Evolutionary conservation across 257 asterid genomes (phyloP).

Genomic region (Rhazya stricta): DNA sequence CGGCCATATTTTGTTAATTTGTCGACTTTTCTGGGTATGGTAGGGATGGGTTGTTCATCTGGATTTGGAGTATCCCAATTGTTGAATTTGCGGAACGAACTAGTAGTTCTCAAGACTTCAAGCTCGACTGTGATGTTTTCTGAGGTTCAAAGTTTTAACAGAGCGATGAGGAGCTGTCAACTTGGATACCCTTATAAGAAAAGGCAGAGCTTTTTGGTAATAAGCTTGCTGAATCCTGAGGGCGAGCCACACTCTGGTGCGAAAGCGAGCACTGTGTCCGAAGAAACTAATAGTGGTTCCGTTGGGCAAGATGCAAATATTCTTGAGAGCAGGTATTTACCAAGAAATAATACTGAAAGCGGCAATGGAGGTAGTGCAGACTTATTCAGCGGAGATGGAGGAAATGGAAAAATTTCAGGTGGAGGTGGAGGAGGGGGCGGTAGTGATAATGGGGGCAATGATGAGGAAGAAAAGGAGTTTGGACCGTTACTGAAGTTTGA

Average conservation of each 20-base stretch:
- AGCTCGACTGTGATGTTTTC: conserved; percentile 16
- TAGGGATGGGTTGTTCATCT: conserved; percentile 59
- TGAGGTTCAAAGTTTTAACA: conserved; percentile 19
- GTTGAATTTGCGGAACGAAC: conserved; percentile 36
- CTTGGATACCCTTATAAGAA: conserved; percentile 20
- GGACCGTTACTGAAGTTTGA: conserved; percentile 85
- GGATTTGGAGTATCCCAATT: conserved; percentile 38
- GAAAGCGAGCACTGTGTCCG: conserved; percentile 20
- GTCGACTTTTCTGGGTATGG: conserved; percentile 34
- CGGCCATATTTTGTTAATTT: conserved; percentile 22
- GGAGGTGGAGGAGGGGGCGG: conserved; percentile 42
- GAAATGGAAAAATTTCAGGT: conserved; percentile 48
- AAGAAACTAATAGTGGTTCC: conserved; percentile 19
- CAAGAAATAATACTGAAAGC: conserved; percentile 22
- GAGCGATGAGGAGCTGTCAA: conserved; percentile 19
- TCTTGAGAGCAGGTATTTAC: conserved; percentile 19
- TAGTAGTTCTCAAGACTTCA: conserved; percentile 21
- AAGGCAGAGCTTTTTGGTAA: conserved; percentile 38
- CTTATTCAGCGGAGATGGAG: conserved; percentile 37
- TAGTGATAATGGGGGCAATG: conserved; percentile 42
- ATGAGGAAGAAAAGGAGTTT: conserved; percentile 65
- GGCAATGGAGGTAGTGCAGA: conserved; percentile 27
- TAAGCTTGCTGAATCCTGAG: conserved; percentile 38
- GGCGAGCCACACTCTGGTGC: conserved; percentile 35
- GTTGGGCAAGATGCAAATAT: conserved; percentile 32